phyloP scores from a whole-genome alignment of 495 filamentous ascomycete species.

The Neurospora tetraspora region DNA sequence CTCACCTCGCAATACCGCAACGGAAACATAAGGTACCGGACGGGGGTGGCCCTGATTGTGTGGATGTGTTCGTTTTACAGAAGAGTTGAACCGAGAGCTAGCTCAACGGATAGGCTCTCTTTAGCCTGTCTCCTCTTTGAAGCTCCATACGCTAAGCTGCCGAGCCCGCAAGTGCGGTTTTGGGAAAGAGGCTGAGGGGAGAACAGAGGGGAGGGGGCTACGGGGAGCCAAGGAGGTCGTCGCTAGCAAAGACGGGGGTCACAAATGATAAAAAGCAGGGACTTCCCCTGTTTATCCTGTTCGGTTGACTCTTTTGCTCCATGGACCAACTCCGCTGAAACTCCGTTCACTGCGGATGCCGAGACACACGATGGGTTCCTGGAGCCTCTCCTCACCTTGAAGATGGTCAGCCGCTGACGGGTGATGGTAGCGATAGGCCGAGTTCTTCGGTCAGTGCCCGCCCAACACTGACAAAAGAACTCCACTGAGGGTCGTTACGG shows the following conservation, averaged over 20 bases:
- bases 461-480: neutral
- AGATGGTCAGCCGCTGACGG: neutral
- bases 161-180: neutral
- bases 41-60: neutral
- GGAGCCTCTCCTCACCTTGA: neutral
- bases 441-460: neutral
- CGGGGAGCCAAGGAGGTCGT: neutral
- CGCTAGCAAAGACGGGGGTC: neutral
- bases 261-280: neutral
- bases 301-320: neutral
- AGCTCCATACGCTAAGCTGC: neutral
- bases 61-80: neutral
- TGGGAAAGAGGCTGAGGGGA: neutral
- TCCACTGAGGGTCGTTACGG: neutral
- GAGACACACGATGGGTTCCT: neutral
- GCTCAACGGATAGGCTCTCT: neutral
- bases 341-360: neutral
- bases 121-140: neutral
- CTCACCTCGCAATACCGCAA: neutral
- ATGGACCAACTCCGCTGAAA: neutral
- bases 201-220: neutral
- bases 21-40: neutral
- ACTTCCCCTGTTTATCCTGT: neutral
- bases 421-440: neutral
- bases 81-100: neutral